These are phyloP conservation scores for Cyberlindnera mississippiensis DNA, from an alignment of 805 yeast species.

Conservation along the genomic window DNA sequence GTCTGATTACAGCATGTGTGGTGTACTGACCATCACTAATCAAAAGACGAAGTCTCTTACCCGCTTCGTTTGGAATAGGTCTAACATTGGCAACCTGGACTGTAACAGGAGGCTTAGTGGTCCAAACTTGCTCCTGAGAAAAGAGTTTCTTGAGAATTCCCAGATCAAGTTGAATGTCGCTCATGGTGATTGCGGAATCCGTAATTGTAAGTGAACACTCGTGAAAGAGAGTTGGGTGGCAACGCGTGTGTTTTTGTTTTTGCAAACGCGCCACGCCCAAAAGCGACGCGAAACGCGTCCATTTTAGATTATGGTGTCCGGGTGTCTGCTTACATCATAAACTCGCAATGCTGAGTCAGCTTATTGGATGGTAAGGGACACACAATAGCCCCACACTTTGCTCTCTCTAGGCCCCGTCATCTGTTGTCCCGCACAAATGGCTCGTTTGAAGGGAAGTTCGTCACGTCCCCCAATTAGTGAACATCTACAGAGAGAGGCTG, in stretches of 20 bases:
- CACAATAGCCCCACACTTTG: background rate
- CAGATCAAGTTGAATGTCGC: conserved; percentile 10
- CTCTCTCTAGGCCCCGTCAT: background rate
- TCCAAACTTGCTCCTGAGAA: conserved; percentile 20
- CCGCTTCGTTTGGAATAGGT: conserved; percentile 37
- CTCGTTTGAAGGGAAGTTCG: conserved; percentile 6
- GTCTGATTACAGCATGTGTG: conserved; percentile 51
- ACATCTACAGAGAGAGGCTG: background rate
- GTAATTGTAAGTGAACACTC: background rate
- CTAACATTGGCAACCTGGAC: conserved; percentile 35
- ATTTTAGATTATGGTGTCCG: no score
- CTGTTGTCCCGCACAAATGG: background rate
- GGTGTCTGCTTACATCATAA: no score
- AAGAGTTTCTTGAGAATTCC: conserved; percentile 21
- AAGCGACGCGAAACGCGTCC: no score
- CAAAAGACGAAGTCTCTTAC: conserved; percentile 42
- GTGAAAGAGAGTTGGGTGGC: conserved; percentile 3
- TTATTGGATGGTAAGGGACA: no score
- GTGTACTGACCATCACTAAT: conserved; percentile 49
- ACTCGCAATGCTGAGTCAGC: no score
- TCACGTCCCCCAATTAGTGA: background rate
- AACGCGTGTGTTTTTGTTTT: conserved; percentile 7
- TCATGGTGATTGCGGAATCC: conserved; percentile 3
- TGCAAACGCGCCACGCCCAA: background rate
- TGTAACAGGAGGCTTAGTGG: conserved; percentile 26